phyloP scores from a whole-genome alignment of 257 asterid species.

The Cruciata laevipes region DNA sequence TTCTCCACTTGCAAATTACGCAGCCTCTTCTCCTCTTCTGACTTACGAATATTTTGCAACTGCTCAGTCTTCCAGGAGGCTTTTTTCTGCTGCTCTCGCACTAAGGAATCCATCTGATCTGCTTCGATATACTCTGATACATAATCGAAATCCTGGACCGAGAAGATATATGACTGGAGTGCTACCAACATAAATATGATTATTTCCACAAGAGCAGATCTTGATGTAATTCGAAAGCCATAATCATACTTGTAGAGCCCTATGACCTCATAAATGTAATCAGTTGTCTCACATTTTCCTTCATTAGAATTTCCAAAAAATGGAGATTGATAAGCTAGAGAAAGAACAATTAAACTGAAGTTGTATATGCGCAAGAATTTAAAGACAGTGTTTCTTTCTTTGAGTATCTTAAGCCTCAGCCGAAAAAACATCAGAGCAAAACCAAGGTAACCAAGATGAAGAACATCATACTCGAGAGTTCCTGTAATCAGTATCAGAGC shows the following conservation, averaged over 20 bases:
- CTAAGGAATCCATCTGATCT: constrained; percentile 93
- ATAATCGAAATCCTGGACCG: constrained; percentile 87
- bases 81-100: constrained; percentile 86
- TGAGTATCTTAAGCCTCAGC: constrained; percentile 75
- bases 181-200: constrained; percentile 82
- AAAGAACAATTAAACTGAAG: constrained; percentile 81
- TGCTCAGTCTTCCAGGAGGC: constrained; percentile 93
- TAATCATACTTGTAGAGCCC: constrained; percentile 93
- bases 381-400: constrained; percentile 86
- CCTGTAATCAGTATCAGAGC: constrained; percentile 82
- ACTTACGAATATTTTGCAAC: constrained; percentile 78
- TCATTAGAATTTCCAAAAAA: constrained; percentile 63
- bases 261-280: constrained; percentile 80
- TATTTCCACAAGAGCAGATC: constrained; percentile 96
- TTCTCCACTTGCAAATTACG: constrained; percentile 95
- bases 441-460: constrained; percentile 92
- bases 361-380: constrained; percentile 76
- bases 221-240: constrained; percentile 92
- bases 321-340: constrained; percentile 95
- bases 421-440: constrained; percentile 92
- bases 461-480: constrained; percentile 85
- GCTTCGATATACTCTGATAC: constrained; percentile 95
- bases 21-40: constrained; percentile 80
- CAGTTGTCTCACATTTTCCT: constrained; percentile 70
- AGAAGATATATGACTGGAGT: constrained; percentile 86